These are phyloP conservation scores for Rhodotorula toruloides DNA, from an alignment of 768 basidiomycete species.

Conservation along the genomic window DNA sequence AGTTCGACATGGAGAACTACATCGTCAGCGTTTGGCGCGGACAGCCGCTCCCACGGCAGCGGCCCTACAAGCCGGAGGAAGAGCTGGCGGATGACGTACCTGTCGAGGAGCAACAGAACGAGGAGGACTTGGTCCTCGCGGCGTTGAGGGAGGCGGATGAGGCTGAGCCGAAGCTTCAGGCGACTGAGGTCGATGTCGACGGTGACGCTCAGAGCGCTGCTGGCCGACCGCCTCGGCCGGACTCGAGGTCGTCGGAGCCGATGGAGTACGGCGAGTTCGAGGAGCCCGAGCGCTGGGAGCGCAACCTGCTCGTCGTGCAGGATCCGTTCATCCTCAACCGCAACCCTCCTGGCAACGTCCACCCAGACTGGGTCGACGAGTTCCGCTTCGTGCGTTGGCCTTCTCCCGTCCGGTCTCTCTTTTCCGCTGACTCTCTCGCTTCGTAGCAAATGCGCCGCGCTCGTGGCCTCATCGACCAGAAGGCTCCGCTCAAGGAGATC, in stretches of 20 bases:
- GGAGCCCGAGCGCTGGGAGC: constrained; percentile 36
- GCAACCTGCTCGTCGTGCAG: constrained; percentile 39
- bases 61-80: neutral
- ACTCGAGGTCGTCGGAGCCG: constrained; percentile 25
- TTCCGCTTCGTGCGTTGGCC: constrained; percentile 21
- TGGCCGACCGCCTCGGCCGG: neutral
- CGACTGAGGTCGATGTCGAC: neutral
- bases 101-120: neutral
- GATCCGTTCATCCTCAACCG: constrained; percentile 41
- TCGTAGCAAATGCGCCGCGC: constrained; percentile 39
- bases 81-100: no score
- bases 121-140: neutral
- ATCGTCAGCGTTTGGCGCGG: constrained; percentile 29
- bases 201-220: neutral
- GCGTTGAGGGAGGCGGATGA: neutral
- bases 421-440: neutral
- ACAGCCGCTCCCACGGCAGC: constrained; percentile 10
- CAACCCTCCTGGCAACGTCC: constrained; percentile 37
- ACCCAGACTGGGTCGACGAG: constrained; percentile 31
- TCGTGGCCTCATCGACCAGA: constrained; percentile 16
- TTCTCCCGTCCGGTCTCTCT: neutral
- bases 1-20: constrained; percentile 3
- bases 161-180: constrained; percentile 2
- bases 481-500: constrained; percentile 27
- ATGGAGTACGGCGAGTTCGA: constrained; percentile 28